phyloP scores from a whole-genome alignment of 306 rosid species.

The Canavalia ensiformis region DNA sequence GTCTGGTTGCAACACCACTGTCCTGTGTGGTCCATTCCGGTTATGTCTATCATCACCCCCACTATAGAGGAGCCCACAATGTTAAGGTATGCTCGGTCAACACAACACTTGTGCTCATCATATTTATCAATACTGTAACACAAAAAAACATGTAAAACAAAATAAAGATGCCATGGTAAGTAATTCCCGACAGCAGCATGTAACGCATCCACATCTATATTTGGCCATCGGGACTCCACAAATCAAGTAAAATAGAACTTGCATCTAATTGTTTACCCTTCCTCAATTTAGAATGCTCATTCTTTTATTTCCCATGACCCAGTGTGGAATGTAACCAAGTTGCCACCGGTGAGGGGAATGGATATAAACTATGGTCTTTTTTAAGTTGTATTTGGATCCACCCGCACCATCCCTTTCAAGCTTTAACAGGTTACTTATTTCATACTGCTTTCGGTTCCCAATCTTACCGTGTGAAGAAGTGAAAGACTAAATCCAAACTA shows the following conservation, averaged over 20 bases:
- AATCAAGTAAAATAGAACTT: conserved; percentile 30
- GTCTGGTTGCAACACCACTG: conserved; percentile 38
- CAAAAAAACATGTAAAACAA: conserved; percentile 8
- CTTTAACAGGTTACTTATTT: background rate
- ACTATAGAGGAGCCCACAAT: conserved; percentile 24
- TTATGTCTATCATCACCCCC: conserved; percentile 32
- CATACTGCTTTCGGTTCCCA: background rate
- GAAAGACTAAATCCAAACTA: background rate
- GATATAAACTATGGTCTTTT: background rate
- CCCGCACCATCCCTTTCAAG: background rate
- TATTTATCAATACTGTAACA: background rate
- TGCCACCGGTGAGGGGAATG: background rate
- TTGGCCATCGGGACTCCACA: conserved; percentile 2
- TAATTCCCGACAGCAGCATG: conserved; percentile 42
- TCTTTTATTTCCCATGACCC: background rate
- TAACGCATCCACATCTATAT: background rate
- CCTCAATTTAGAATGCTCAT: conserved; percentile 36
- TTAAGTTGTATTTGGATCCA: conserved; percentile 5
- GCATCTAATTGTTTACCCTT: background rate
- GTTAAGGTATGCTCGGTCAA: conserved; percentile 21
- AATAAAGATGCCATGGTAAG: background rate
- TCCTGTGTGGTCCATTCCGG: conserved; percentile 65
- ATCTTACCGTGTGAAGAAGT: conserved; percentile 24
- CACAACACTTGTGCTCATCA: conserved; percentile 11
- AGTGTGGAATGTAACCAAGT: background rate